These are phyloP conservation scores for Hymenoscyphus repandus DNA, from an alignment of 2,329 filamentous ascomycete species.

Conservation along the genomic window DNA sequence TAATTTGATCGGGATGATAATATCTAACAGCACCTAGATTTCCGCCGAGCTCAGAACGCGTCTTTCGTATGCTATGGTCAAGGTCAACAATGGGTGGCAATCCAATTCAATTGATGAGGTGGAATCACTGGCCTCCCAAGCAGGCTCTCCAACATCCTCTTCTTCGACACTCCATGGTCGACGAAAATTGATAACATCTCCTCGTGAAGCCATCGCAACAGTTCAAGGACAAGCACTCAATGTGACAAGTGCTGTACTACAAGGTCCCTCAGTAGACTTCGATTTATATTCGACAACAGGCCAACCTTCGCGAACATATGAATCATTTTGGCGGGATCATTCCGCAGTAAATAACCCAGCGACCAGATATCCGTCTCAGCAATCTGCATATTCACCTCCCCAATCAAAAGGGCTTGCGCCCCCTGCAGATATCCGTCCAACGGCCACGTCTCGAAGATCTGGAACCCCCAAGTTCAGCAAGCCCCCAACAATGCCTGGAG, in stretches of 20 bases:
- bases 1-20: not conserved
- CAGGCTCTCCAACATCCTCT: slow-evolving; percentile 57
- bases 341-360: slow-evolving; percentile 30
- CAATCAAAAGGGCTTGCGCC: slow-evolving; percentile 35
- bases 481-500: slow-evolving; percentile 24
- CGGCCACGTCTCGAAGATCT: slow-evolving; percentile 25
- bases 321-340: slow-evolving; percentile 42
- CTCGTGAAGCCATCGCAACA: slow-evolving; percentile 39
- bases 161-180: slow-evolving; percentile 49
- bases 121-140: slow-evolving; percentile 67
- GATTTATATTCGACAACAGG: slow-evolving; percentile 31
- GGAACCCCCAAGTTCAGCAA: slow-evolving; percentile 28
- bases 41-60: slow-evolving; percentile 69
- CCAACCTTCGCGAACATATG: slow-evolving; percentile 34
- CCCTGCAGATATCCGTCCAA: slow-evolving; percentile 34
- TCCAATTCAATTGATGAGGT: slow-evolving; percentile 71
- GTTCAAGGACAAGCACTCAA: slow-evolving; percentile 26
- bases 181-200: slow-evolving; percentile 49
- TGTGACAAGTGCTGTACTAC: slow-evolving; percentile 9
- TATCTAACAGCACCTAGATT: slow-evolving; percentile 26
- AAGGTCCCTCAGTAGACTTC: slow-evolving; percentile 25
- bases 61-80: slow-evolving; percentile 89
- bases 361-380: slow-evolving; percentile 35
- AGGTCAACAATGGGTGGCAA: slow-evolving; percentile 88
- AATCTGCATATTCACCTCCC: slow-evolving; percentile 43